Base-by-base conservation (phyloP, 2,329 filamentous ascomycete genomes). In the Epichloe glyceriae region DNA sequence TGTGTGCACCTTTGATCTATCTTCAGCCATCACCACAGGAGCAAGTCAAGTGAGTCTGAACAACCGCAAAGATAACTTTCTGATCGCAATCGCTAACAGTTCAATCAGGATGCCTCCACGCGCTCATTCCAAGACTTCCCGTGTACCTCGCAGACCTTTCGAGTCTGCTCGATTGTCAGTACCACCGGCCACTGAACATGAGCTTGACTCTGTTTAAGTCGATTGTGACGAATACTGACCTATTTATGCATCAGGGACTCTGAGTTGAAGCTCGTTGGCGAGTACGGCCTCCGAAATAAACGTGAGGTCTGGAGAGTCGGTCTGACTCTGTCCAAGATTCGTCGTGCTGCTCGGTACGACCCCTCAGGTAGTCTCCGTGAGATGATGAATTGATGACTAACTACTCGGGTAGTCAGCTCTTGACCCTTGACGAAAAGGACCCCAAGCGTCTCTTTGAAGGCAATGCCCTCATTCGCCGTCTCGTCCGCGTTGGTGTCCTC, bases 281-380 rank as follows among this genome's bases (percentile, higher is more conserved):
- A 98, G 81, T 98, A 94, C 82, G 93, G 93, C 78, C 88, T 98
- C 68, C 88, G 90, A 78, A 98, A 98, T 83, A 98, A 98, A 89
- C 91, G 93, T 82, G 93, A 98, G 83, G 93, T 98, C 72, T 98
- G 93, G 93, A 89, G 93, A 77, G 93, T 98, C 77, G 85, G 88
- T 83, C 86, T 98, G 75, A 96, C 91, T 70, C 86, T 98, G 71
- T 97, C 93, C 80, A 97, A 97, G 86, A 98, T 98, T 70, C 93
- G 93, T 90, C 93, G 93, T 95, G 93, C 93, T 85, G 93, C 93
- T 73, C 93, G 93, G 91, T 96, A 87, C 54, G 68, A 58, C 55
- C 15, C 39, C 20, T 48, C 6, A 33, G 22, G 12, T n/a, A 20
- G 2, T 10, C 20, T 8, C 12, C 7, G 35, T n/a, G n/a, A 46